Evolutionary conservation across 768 basidiomycete genomes (phyloP).

Genomic region (Chalciporus sphaerocephalus): DNA sequence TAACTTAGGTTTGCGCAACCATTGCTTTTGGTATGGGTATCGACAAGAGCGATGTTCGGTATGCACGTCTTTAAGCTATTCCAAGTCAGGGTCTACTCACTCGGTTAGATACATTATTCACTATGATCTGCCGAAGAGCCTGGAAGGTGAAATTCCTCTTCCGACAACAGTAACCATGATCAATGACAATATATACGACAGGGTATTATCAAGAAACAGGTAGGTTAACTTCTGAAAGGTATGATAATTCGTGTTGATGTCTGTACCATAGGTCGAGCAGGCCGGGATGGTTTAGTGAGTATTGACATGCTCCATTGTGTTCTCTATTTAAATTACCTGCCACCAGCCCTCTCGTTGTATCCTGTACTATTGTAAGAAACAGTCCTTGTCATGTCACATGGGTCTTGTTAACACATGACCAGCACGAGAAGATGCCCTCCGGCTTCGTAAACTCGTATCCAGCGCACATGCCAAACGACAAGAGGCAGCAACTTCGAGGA

Average conservation of each 20-base stretch:
- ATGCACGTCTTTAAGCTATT: slow-evolving; percentile 4
- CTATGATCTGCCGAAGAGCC: slow-evolving; percentile 76
- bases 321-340: neutral
- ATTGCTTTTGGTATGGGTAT: slow-evolving; percentile 87
- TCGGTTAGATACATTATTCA: slow-evolving; percentile 65
- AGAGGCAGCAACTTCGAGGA: slow-evolving; percentile 37
- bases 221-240: slow-evolving; percentile 23
- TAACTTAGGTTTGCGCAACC: slow-evolving; percentile 65
- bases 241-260: neutral
- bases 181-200: slow-evolving; percentile 23
- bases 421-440: slow-evolving; percentile 74
- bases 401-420: neutral
- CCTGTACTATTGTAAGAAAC: slow-evolving; percentile 68
- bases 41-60: slow-evolving; percentile 77
- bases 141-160: slow-evolving; percentile 53
- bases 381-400: neutral
- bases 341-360: slow-evolving; percentile 73
- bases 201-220: slow-evolving; percentile 89
- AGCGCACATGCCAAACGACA: slow-evolving; percentile 44
- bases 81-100: neutral
- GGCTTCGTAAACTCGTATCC: slow-evolving; percentile 50
- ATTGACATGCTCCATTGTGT: neutral
- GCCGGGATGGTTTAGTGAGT: slow-evolving; percentile 68
- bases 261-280: slow-evolving; percentile 57
- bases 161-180: neutral